Base-by-base conservation (phyloP, 1,284 basidiomycete species). In the Inonotus hispidus region DNA sequence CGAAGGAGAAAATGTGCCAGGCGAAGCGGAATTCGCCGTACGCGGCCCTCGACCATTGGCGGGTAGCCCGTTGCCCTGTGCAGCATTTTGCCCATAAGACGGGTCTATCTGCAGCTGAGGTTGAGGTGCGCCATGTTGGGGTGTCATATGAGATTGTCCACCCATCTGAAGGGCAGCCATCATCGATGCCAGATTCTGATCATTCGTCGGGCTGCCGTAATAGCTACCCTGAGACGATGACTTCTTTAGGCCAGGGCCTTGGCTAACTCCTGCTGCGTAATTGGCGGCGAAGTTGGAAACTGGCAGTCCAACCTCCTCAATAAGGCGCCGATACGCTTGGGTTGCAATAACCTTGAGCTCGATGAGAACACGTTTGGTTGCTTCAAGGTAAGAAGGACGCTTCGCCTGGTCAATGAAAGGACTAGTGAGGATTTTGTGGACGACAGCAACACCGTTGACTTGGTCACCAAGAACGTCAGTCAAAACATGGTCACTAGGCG, bases 391-490 rank as follows among this genome's bases (percentile, higher is more conserved):
- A 46, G 74, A 77, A 1, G 79, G 76, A 70, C 90, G 91, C 66
- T 90, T 83, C 1, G 75, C 71, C 7, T 84, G 81, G 47, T 93
- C 86, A 63, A 98, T 80, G 75, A 89, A 92, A 16, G 88, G 81
- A 70, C 90, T 93, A 2, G 90, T 90, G 65, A 98, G 75, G 64
- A 98, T 90, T 75, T 98, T 98, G 73, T 93, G 91, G 39, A 98
- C 88, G 46, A 97, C 92, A 35, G 94, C 89, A 55, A 93, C 89
- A 19, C 96, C 96, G 71, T 98, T 98, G 61, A 95, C 92, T 75
- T 97, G 94, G 72, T 97, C 95, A 55, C 88, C 88, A 63, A 99
- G 79, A 45, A 99, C 90, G 70, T 99, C 95, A 16, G 92, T 94
- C 49, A 99, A 79, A 45, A 95, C 89, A 68, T 92, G 88, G 70